Conservation (phyloP, 2,329 filamentous ascomycete genomes). For the Microascus cirrosus region DNA sequence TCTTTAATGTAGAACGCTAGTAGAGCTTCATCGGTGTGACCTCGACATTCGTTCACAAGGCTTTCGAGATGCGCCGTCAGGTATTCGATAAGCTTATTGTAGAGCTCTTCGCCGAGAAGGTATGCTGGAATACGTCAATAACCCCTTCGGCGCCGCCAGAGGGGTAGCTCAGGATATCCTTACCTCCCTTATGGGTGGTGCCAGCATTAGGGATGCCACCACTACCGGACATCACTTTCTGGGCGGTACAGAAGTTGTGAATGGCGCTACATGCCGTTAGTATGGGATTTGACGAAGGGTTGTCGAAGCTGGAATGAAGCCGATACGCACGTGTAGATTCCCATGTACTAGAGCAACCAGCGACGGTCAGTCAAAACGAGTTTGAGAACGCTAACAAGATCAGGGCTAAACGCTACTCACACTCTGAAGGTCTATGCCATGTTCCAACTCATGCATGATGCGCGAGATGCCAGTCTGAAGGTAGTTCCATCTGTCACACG, state of each 20-base stretch:
- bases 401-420: constrained; percentile 29
- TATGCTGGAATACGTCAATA: constrained; percentile 49
- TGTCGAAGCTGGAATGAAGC: not conserved
- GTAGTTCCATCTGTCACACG: constrained; percentile 64
- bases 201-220: constrained; percentile 40
- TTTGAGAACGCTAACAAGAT: constrained; percentile 1
- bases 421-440: constrained; percentile 87
- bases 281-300: not conserved
- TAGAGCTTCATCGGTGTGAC: constrained; percentile 80
- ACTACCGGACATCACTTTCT: constrained; percentile 42
- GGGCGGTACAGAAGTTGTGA: constrained; percentile 98
- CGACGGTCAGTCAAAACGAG: not conserved
- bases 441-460: constrained; percentile 87
- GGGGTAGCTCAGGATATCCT: not conserved
- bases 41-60: constrained; percentile 61
- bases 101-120: constrained; percentile 88
- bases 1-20: constrained; percentile 91
- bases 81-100: constrained; percentile 82
- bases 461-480: constrained; percentile 78
- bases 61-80: constrained; percentile 64
- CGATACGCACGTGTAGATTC: constrained; percentile 67
- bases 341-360: constrained; percentile 61
- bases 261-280: constrained; percentile 50
- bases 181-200: constrained; percentile 49
- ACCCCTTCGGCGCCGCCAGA: not conserved